These are phyloP conservation scores for Neofusicoccum laricinum DNA, from an alignment of 2,329 filamentous ascomycete genomes.

Conservation along the genomic window DNA sequence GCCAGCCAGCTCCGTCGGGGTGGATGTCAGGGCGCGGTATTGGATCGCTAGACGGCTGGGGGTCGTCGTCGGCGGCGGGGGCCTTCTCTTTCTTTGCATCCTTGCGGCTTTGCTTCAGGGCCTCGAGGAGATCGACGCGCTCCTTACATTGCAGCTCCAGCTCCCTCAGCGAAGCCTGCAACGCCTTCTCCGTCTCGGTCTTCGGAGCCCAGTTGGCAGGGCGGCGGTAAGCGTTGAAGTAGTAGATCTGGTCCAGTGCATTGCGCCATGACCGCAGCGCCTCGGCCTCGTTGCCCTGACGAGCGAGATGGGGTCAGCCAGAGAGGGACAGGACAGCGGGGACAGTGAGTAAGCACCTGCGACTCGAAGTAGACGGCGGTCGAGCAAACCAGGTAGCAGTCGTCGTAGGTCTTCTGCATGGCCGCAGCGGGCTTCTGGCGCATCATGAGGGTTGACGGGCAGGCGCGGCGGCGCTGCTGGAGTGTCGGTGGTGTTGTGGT, in stretches of 20 bases:
- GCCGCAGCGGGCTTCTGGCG: constrained; percentile 63
- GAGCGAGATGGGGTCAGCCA: background rate
- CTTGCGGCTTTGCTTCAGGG: constrained; percentile 65
- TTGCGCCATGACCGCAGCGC: constrained; percentile 86
- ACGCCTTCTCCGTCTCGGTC: constrained; percentile 77
- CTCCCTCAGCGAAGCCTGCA: constrained; percentile 76
- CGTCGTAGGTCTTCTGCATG: constrained; percentile 96
- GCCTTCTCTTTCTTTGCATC: constrained; percentile 45
- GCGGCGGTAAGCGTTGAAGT: constrained; percentile 75
- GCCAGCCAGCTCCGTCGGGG: constrained; percentile 53
- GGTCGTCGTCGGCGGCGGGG: background rate
- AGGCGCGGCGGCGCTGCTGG: background rate
- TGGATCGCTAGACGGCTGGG: background rate
- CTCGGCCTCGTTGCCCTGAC: constrained; percentile 83
- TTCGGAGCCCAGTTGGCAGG: constrained; percentile 67
- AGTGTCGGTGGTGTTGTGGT: background rate
- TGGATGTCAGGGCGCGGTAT: constrained; percentile 9
- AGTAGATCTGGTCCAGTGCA: constrained; percentile 84
- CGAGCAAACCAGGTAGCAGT: constrained; percentile 90
- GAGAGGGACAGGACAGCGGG: background rate
- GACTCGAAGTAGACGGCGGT: constrained; percentile 95
- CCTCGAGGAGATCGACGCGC: constrained; percentile 81
- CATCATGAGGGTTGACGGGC: constrained; percentile 42
- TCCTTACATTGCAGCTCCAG: constrained; percentile 93
- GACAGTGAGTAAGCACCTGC: constrained; percentile 57